Base-by-base conservation (phyloP, 1,284 basidiomycete genomes). In the Boletus albobrunnescens region DNA sequence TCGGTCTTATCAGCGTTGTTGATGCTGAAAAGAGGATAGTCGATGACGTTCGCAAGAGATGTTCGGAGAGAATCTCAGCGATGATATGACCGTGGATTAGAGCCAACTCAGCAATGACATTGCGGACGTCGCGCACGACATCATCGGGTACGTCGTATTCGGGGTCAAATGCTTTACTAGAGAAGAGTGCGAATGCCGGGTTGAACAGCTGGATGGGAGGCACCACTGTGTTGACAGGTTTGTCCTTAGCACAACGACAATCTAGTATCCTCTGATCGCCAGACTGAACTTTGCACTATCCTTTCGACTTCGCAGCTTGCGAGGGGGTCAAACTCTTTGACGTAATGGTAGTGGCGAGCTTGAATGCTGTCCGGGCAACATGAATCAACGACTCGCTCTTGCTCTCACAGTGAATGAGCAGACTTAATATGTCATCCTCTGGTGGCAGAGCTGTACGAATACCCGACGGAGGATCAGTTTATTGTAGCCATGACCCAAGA, bases 181-280 rank as follows among this genome's bases (percentile, higher is more conserved):
- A 56, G 31, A 58, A 59, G 19, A 32, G 40, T 9, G 55, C 42
- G 6, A 58, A 60, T 13, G 46, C 39, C 2, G 51, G 49, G 17
- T 50, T 20, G 35, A 54, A 56, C 7, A 58, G 11, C 13, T 58
- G 46, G 24, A 56, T 49, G 1, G 55, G 46, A 38, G 56, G 38
- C 1, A 38, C 44, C 28, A 45, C 14, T 0, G 53, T 50, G 26
- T 55, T 26, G 11, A 12, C 10, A 1, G 28, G 10, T 1, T 1
- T 2, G n/a, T n/a, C n/a, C 2, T 1, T 9, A 30, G 40, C 0
- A 5, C 9, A 41, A 1, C 47, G 38, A 28, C 54, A 28, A 17
- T 56, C 54, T 0, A 46, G 46, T 4, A 56, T 6, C 0, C 11
- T 20, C 9, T 7, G 22, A n/a, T 6, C 1, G 4, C 36, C 3